phyloP scores from a whole-genome alignment of 345 rosid genomes.

The Rhizophora mangle region DNA sequence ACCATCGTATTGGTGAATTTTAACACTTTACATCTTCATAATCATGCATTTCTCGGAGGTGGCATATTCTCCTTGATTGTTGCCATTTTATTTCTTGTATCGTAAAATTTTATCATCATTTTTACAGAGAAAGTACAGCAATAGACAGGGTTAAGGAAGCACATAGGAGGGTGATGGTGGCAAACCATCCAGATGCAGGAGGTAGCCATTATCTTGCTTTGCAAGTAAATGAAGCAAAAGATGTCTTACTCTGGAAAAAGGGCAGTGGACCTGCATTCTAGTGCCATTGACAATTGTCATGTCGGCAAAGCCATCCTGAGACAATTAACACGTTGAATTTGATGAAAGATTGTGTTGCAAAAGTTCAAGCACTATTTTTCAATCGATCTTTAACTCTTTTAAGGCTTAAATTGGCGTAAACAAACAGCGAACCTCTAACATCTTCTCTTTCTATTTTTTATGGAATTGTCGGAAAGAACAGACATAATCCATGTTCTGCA shows the following conservation, averaged over 20 bases:
- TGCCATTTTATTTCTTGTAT: not conserved
- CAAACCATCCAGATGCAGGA: conserved; percentile 45
- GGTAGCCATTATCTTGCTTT: conserved; percentile 50
- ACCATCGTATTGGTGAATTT: too few species aligned
- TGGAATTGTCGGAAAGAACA: too few species aligned
- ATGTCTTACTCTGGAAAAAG: conserved; percentile 27
- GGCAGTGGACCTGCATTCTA: conserved; percentile 31
- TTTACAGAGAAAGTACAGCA: conserved; percentile 19
- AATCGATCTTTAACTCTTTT: too few species aligned
- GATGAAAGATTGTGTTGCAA: too few species aligned
- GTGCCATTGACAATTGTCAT: not conserved
- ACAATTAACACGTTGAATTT: too few species aligned
- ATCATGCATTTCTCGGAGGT: not conserved
- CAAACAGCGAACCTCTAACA: too few species aligned
- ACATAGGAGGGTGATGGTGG: conserved; percentile 35
- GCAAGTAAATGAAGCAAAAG: conserved; percentile 41
- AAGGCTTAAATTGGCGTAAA: too few species aligned
- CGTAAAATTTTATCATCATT: not conserved
- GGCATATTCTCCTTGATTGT: not conserved
- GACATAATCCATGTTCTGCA: too few species aligned
- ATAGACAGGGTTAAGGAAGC: conserved; percentile 39
- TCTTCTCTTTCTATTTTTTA: too few species aligned
- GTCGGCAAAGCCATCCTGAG: too few species aligned
- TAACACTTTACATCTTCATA: not conserved
- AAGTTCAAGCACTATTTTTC: too few species aligned